Percentiles rank a stretch among this genome's conserved stretches.
Conservation (phyloP, 78 protist species). For the Dictyostelium citrinum region DNA sequence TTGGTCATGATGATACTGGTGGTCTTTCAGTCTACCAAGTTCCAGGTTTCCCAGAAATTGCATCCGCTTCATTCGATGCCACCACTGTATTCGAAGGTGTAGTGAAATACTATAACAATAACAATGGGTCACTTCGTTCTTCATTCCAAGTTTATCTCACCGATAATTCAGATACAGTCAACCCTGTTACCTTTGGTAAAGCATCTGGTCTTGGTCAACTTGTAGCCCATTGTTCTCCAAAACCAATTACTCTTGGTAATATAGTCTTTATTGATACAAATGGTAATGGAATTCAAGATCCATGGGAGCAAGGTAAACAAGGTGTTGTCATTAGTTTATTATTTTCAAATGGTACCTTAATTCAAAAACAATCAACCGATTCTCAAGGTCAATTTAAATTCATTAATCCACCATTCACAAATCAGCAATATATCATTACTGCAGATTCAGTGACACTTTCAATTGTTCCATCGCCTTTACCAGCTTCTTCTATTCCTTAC, state of each 20-base stretch:
- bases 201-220: constrained; percentile 58
- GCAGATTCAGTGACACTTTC: not conserved
- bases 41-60: constrained; percentile 65
- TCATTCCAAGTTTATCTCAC: constrained; percentile 13
- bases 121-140: constrained; percentile 4
- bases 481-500: not conserved
- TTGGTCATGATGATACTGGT: constrained; percentile 49
- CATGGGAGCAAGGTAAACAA: constrained; percentile 26
- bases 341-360: not conserved
- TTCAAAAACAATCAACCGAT: constrained; percentile 7
- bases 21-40: constrained; percentile 2
- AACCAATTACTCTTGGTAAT: constrained; percentile 17
- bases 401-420: not conserved
- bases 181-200: constrained; percentile 41
- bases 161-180: not conserved
- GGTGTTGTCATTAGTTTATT: not conserved
- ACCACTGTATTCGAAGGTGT: constrained; percentile 50
- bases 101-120: constrained; percentile 16
- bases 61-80: not conserved
- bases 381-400: constrained; percentile 22
- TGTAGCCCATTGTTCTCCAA: constrained; percentile 46
- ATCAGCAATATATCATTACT: not conserved
- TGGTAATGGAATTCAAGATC: constrained; percentile 44
- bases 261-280: constrained; percentile 38
- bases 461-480: not conserved